Evolutionary conservation across 805 yeast genomes (phyloP).

Genomic region (Nakazawaea laoshanensis): DNA sequence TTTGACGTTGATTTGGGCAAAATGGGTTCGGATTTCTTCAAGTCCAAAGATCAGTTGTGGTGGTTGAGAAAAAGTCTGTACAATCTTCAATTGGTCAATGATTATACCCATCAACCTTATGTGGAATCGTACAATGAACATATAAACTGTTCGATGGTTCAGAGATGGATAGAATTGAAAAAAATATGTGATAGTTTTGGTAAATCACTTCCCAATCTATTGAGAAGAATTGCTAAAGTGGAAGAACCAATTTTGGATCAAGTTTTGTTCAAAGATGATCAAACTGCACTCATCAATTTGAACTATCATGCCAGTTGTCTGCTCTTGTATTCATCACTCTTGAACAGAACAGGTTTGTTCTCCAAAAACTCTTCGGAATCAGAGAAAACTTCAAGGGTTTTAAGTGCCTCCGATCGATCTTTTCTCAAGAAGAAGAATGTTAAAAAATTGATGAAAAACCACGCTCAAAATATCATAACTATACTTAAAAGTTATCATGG

Average conservation of each 20-base stretch:
- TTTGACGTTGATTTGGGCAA: constrained; percentile 10
- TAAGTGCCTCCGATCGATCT: constrained; percentile 1
- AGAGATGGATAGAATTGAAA: constrained; percentile 12
- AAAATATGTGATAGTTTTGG: constrained; percentile 8
- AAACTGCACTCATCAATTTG: constrained; percentile 6
- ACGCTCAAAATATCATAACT: constrained; percentile 6
- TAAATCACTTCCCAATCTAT: constrained; percentile 3
- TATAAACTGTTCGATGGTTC: constrained; percentile 3
- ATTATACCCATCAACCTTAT: constrained; percentile 9
- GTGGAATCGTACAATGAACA: constrained; percentile 7
- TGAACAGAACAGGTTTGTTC: constrained; percentile 5
- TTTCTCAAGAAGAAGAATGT: constrained; percentile 4
- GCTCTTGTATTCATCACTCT: constrained; percentile 4
- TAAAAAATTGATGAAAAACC: constrained; percentile 4
- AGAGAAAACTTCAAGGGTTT: neutral
- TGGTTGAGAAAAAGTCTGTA: constrained; percentile 11
- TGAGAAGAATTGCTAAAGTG: constrained; percentile 1
- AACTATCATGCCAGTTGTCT: constrained; percentile 10
- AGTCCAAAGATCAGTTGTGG: constrained; percentile 9
- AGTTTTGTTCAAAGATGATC: constrained; percentile 4
- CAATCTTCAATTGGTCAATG: constrained; percentile 6
- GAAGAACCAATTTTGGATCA: constrained; percentile 5
- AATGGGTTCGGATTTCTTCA: constrained; percentile 3
- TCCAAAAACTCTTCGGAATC: constrained; percentile 3
- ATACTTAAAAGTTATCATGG: constrained; percentile 4